A percentile compares a stretch with the other conserved stretches of the same genome.
Evolutionary conservation across 768 basidiomycete species (phyloP).

Genomic region (Candolleomyces efflorescens): DNA sequence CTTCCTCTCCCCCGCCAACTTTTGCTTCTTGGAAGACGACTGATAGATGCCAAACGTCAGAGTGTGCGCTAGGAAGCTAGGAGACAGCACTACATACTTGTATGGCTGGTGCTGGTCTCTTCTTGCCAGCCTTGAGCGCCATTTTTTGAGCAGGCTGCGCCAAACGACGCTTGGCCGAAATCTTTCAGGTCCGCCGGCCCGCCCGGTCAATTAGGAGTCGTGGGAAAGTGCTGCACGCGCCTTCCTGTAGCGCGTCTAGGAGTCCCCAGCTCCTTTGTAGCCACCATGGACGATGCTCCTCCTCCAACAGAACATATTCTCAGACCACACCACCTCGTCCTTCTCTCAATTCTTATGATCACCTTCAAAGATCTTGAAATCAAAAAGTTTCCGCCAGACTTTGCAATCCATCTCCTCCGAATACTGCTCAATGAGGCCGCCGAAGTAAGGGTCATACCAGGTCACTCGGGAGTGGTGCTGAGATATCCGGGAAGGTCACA

Average conservation of each 20-base stretch:
- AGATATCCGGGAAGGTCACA: slow-evolving; percentile 44
- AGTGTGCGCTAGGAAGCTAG: not conserved
- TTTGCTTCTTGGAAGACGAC: not conserved
- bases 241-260: not conserved
- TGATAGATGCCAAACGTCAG: not conserved
- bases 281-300: slow-evolving; percentile 42
- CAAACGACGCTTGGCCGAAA: too few species aligned
- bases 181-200: too few species aligned
- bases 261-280: not conserved
- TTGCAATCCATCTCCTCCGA: slow-evolving; percentile 61
- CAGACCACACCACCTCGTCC: slow-evolving; percentile 71
- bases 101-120: not conserved
- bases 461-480: not conserved
- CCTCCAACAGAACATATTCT: slow-evolving; percentile 65
- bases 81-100: not conserved
- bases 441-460: slow-evolving; percentile 44
- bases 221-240: not conserved
- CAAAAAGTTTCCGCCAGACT: slow-evolving; percentile 50
- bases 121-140: not conserved
- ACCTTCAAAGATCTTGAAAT: slow-evolving; percentile 57
- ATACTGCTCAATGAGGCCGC: slow-evolving; percentile 65
- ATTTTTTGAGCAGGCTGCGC: too few species aligned
- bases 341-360: slow-evolving; percentile 60
- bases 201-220: too few species aligned
- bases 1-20: not conserved